Percentiles rank a stretch among this genome's conserved stretches.
phyloP scores from a whole-genome alignment of 306 rosid genomes.

The Senna tora region DNA sequence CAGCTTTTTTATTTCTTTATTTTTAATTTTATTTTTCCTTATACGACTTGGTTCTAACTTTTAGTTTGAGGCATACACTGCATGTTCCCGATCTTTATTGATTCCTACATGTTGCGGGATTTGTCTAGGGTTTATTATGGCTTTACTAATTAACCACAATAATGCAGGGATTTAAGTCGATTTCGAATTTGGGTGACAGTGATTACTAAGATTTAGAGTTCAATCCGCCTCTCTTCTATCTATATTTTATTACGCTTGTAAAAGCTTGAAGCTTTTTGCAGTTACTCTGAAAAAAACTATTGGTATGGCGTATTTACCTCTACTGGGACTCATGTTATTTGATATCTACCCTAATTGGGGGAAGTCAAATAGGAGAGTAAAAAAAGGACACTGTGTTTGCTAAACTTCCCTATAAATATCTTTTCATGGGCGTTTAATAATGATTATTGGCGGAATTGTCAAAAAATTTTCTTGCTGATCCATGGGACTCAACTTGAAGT shows the following conservation, averaged over 20 bases:
- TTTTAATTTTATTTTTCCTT: neutral
- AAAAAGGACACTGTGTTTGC: neutral
- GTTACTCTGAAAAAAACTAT: constrained; percentile 4
- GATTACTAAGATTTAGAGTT: constrained; percentile 30
- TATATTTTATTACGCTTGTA: constrained; percentile 12
- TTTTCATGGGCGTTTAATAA: neutral
- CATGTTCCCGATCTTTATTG: constrained; percentile 53
- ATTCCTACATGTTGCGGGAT: constrained; percentile 39
- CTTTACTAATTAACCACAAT: constrained; percentile 35
- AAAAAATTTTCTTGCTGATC: constrained; percentile 13
- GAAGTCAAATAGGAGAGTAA: constrained; percentile 1
- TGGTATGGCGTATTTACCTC: constrained; percentile 17
- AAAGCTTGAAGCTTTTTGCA: constrained; percentile 20
- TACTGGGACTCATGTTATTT: constrained; percentile 32
- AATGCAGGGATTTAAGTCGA: constrained; percentile 48
- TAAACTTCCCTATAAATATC: constrained; percentile 9
- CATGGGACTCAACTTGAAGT: neutral
- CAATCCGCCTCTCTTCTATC: constrained; percentile 10
- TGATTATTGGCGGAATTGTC: constrained; percentile 8
- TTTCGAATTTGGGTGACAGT: constrained; percentile 36
- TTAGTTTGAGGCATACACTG: constrained; percentile 40
- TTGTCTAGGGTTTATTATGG: constrained; percentile 58
- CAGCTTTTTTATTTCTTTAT: constrained; percentile 10
- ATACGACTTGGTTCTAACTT: constrained; percentile 29
- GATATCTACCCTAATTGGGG: constrained; percentile 19